Percentiles rank a stretch among this genome's conserved stretches.
Conservation (phyloP, 371 early-diverging fungal species). For the Actinomucor elegans region DNA sequence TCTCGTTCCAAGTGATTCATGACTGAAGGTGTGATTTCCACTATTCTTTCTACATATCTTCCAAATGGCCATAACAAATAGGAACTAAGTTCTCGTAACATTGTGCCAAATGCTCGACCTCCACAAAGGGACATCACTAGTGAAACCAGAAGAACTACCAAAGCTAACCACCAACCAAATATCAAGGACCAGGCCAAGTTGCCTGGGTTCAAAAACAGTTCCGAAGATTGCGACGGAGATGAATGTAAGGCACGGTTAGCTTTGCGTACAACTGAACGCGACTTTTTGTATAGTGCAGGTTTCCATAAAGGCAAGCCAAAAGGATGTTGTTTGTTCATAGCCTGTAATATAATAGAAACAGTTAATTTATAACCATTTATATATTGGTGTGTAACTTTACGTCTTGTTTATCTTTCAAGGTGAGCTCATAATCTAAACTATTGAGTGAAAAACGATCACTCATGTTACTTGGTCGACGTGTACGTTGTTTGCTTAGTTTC, state of each 20-base stretch:
- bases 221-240: constrained; percentile 64
- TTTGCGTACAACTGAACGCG: constrained; percentile 79
- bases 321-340: constrained; percentile 86
- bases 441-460: constrained; percentile 15
- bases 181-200: constrained; percentile 87
- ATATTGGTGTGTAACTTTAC: constrained; percentile 27
- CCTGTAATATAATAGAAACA: constrained; percentile 35
- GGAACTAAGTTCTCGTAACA: constrained; percentile 64
- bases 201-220: constrained; percentile 75
- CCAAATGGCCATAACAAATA: constrained; percentile 96
- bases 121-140: constrained; percentile 55
- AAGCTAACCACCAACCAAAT: constrained; percentile 91
- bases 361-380: not conserved
- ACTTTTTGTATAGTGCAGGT: constrained; percentile 95
- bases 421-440: constrained; percentile 50
- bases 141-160: constrained; percentile 63
- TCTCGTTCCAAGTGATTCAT: constrained; percentile 20
- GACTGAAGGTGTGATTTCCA: constrained; percentile 26
- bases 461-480: not conserved
- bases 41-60: constrained; percentile 74
- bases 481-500: not conserved
- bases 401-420: constrained; percentile 69
- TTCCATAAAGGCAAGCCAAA: constrained; percentile 97
- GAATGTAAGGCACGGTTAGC: constrained; percentile 86
- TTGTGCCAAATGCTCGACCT: constrained; percentile 60